Evolutionary conservation across 1,284 basidiomycete species (phyloP).

Genomic region (Singerocomus inundabilis): DNA sequence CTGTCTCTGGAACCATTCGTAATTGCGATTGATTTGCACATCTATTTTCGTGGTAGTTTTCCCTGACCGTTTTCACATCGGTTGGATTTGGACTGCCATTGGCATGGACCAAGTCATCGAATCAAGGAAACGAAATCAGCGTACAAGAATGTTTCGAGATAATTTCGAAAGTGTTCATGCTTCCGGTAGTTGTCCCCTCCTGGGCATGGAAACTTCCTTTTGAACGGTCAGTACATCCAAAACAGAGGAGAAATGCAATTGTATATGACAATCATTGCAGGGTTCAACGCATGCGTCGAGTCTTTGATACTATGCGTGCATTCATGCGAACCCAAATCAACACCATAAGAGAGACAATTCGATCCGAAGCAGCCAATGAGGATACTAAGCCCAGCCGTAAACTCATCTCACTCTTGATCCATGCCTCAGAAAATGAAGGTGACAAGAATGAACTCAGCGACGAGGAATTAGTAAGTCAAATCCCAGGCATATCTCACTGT

Average conservation of each 20-base stretch:
- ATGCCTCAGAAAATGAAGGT: conserved; percentile 44
- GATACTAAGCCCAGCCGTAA: conserved; percentile 29
- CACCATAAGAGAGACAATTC: conserved; percentile 37
- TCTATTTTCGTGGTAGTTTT: conserved; percentile 31
- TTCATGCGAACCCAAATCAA: conserved; percentile 44
- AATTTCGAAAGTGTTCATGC: conserved; percentile 32
- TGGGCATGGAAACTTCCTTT: too few relatives aligned
- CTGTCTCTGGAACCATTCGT: not conserved
- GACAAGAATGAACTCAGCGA: conserved; percentile 45
- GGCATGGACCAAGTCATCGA: conserved; percentile 38
- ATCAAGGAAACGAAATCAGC: conserved; percentile 39
- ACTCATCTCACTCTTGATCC: conserved; percentile 48
- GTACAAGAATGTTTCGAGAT: conserved; percentile 44
- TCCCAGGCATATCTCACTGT: not conserved
- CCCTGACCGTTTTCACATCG: too few relatives aligned
- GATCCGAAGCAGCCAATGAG: conserved; percentile 14
- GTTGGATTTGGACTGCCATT: conserved; percentile 53
- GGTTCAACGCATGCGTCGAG: conserved; percentile 22
- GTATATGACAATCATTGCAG: conserved; percentile 17
- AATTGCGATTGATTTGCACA: too few relatives aligned
- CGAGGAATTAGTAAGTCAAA: conserved; percentile 43
- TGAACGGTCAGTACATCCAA: not conserved
- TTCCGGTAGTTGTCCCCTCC: conserved; percentile 34
- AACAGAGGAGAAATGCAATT: conserved; percentile 27
- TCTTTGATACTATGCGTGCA: conserved; percentile 26